These are phyloP conservation scores for Phytophthora pseudosyringae DNA, from an alignment of 352 stramenopile genomes.

Conservation along the genomic window DNA sequence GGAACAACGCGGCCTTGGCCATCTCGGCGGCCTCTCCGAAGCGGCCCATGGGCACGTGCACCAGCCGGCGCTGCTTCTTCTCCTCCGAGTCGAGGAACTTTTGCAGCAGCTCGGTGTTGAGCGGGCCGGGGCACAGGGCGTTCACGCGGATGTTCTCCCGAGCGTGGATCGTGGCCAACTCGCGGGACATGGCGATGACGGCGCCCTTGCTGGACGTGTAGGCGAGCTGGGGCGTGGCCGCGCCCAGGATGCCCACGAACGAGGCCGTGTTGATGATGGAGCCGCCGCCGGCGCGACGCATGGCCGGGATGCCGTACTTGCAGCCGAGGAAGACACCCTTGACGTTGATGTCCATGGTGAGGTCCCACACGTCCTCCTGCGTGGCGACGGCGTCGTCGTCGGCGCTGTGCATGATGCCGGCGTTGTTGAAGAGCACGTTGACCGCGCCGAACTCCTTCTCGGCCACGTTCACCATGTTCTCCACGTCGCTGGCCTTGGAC, in stretches of 20 bases:
- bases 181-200: slow-evolving; percentile 87
- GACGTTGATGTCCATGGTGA: slow-evolving; percentile 90
- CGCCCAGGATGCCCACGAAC: slow-evolving; percentile 83
- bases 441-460: slow-evolving; percentile 84
- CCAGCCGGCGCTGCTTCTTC: slow-evolving; percentile 87
- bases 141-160: slow-evolving; percentile 91
- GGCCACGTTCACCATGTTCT: slow-evolving; percentile 77
- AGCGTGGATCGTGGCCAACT: slow-evolving; percentile 86
- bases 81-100: slow-evolving; percentile 87
- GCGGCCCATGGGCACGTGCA: slow-evolving; percentile 89
- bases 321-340: slow-evolving; percentile 91
- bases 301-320: slow-evolving; percentile 87
- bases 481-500: slow-evolving; percentile 72
- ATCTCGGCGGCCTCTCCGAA: slow-evolving; percentile 89
- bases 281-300: slow-evolving; percentile 77
- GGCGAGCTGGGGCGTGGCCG: slow-evolving; percentile 86
- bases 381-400: slow-evolving; percentile 84
- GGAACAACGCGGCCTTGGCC: slow-evolving; percentile 88
- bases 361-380: slow-evolving; percentile 83
- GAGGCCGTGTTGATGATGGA: slow-evolving; percentile 91
- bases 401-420: slow-evolving; percentile 84
- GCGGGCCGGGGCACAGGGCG: slow-evolving; percentile 80
- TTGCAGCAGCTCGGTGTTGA: slow-evolving; percentile 89
- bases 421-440: slow-evolving; percentile 90
- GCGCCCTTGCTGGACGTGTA: slow-evolving; percentile 91